Evolutionary conservation across 2,329 filamentous ascomycete genomes (phyloP).

Genomic region (Xylariaceae sp.): DNA sequence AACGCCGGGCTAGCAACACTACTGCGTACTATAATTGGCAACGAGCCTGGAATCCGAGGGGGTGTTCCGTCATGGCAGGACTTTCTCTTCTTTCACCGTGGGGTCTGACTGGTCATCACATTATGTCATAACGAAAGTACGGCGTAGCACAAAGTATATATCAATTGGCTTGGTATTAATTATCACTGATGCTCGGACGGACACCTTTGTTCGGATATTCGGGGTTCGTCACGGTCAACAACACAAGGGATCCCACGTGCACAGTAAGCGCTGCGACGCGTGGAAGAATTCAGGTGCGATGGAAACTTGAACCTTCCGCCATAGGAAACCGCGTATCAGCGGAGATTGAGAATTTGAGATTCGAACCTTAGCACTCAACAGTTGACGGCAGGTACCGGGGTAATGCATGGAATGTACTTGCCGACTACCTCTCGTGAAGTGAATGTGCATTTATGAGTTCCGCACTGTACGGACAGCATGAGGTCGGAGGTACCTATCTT

Average conservation of each 20-base stretch:
- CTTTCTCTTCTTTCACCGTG: neutral
- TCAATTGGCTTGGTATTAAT: no score
- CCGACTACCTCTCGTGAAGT: no score
- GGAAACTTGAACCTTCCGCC: neutral
- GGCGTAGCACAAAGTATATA: no score
- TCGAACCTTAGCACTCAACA: neutral
- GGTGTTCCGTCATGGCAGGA: neutral
- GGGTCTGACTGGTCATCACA: neutral
- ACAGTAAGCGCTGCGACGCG: neutral
- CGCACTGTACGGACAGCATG: neutral
- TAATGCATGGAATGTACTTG: neutral
- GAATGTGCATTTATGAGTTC: neutral
- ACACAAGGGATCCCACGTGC: neutral
- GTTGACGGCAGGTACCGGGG: neutral
- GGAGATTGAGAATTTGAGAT: neutral
- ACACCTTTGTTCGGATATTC: neutral
- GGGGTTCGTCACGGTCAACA: neutral
- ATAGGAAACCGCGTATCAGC: neutral
- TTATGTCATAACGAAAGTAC: neutral
- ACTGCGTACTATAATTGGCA: neutral
- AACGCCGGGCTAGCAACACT: neutral
- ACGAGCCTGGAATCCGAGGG: neutral
- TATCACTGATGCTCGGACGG: no score
- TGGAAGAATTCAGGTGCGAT: no score
- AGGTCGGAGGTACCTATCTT: no score